Evolutionary conservation across 768 basidiomycete species (phyloP).

Genomic region (Rhodotorula toruloides): DNA sequence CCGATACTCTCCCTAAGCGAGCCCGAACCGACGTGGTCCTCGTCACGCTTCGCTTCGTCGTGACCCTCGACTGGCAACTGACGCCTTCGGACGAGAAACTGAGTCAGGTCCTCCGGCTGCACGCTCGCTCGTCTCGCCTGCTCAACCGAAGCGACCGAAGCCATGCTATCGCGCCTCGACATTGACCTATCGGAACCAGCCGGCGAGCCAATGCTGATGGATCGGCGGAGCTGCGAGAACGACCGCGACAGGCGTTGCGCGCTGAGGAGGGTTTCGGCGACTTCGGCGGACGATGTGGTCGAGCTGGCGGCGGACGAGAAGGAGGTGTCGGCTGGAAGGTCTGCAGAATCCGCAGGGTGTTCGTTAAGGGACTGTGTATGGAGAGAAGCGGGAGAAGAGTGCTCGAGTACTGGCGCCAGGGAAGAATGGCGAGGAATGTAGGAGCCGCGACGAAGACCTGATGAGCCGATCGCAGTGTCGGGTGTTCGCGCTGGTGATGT

Average conservation of each 20-base stretch:
- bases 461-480: neutral
- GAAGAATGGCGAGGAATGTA: neutral
- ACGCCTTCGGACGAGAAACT: neutral
- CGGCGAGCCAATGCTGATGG: neutral
- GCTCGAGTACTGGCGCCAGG: neutral
- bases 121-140: neutral
- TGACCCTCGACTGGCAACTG: neutral
- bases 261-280: neutral
- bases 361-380: no score
- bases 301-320: no score
- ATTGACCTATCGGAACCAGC: neutral
- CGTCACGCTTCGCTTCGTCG: neutral
- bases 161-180: neutral
- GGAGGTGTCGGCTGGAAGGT: neutral
- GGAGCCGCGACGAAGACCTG: neutral
- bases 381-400: neutral
- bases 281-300: neutral
- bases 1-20: neutral
- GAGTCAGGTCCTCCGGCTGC: neutral
- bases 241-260: neutral
- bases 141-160: conserved; percentile 3
- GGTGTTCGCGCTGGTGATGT: neutral
- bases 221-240: neutral
- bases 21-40: neutral
- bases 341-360: no score